A percentile compares a stretch with the other conserved stretches of the same genome.
Evolutionary conservation across 1,284 basidiomycete genomes (phyloP).

Genomic region (Butyriboletus regius): DNA sequence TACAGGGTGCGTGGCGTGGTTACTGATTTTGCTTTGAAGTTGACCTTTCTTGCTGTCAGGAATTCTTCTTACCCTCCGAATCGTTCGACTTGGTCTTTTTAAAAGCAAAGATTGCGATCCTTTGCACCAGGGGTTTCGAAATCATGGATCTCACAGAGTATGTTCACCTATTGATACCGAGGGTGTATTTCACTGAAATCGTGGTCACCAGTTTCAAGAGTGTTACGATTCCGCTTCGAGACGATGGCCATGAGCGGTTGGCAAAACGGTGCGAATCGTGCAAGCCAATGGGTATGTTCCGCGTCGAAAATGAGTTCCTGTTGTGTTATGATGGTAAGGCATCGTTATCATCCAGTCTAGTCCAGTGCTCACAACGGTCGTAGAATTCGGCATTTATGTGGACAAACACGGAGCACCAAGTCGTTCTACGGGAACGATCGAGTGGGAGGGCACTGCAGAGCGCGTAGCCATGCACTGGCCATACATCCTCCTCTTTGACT

Average conservation of each 20-base stretch:
- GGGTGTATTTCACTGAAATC: slow-evolving; percentile 2
- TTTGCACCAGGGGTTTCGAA: slow-evolving; percentile 90
- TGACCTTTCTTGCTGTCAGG: slow-evolving; percentile 35
- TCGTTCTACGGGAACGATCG: slow-evolving; percentile 67
- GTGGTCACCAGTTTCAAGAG: slow-evolving; percentile 62
- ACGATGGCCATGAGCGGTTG: slow-evolving; percentile 67
- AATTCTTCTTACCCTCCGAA: slow-evolving; percentile 88
- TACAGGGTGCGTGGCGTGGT: slow-evolving; percentile 54
- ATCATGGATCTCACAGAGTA: slow-evolving; percentile 91
- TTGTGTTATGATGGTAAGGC: slow-evolving; percentile 81
- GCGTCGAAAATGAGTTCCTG: slow-evolving; percentile 83
- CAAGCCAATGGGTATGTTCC: slow-evolving; percentile 87
- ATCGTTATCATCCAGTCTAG: neutral
- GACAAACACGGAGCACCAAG: slow-evolving; percentile 82
- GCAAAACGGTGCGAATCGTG: slow-evolving; percentile 76
- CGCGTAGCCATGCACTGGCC: slow-evolving; percentile 82
- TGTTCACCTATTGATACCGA: slow-evolving; percentile 28
- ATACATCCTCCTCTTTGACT: slow-evolving; percentile 84
- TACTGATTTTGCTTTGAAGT: slow-evolving; percentile 4
- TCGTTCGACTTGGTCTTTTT: slow-evolving; percentile 85
- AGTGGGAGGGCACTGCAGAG: slow-evolving; percentile 91
- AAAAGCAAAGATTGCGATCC: slow-evolving; percentile 82
- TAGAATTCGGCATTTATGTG: slow-evolving; percentile 87
- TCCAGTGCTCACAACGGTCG: slow-evolving; percentile 6
- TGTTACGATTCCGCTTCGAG: slow-evolving; percentile 75